Percentiles rank a stretch among this genome's conserved stretches.
These are phyloP conservation scores for Nepenthes gracilis DNA, from an alignment of 148 eudicot species.

Conservation along the genomic window DNA sequence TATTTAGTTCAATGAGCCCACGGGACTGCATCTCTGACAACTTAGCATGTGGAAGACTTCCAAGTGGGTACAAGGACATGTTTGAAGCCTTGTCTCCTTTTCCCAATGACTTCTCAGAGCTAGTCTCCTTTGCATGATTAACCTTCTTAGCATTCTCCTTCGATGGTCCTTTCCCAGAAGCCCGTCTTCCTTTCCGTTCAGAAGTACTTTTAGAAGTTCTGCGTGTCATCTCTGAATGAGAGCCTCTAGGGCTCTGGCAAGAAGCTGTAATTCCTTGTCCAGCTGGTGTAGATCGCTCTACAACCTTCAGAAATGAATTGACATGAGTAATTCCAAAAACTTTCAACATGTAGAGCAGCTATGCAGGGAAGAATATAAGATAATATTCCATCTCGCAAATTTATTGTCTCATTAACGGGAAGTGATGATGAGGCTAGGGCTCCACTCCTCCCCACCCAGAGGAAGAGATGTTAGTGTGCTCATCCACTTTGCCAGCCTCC, in stretches of 20 bases:
- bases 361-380: too few species aligned
- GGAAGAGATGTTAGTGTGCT: too few species aligned
- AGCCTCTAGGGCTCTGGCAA: slow-evolving; percentile 21
- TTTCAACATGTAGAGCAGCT: too few species aligned
- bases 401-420: background rate
- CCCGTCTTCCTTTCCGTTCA: slow-evolving; percentile 56
- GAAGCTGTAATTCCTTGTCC: slow-evolving; percentile 20
- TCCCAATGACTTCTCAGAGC: slow-evolving; percentile 29
- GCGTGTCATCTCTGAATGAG: slow-evolving; percentile 14
- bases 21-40: too few species aligned
- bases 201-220: slow-evolving; percentile 30
- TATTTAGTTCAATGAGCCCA: too few species aligned
- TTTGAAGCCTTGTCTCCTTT: slow-evolving; percentile 5
- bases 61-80: too few species aligned
- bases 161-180: slow-evolving; percentile 34
- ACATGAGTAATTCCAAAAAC: background rate
- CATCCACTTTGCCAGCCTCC: too few species aligned
- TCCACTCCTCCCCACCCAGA: too few species aligned
- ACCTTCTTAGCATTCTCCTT: slow-evolving; percentile 10
- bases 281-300: slow-evolving; percentile 4
- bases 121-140: slow-evolving; percentile 19
- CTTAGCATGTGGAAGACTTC: too few species aligned
- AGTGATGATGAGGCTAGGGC: background rate
- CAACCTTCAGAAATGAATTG: slow-evolving; percentile 5
- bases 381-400: too few species aligned